Percentiles rank a stretch among this genome's conserved stretches.
Evolutionary conservation across 2,329 filamentous ascomycete species (phyloP).

Genomic region (Tolypocladium sp.): DNA sequence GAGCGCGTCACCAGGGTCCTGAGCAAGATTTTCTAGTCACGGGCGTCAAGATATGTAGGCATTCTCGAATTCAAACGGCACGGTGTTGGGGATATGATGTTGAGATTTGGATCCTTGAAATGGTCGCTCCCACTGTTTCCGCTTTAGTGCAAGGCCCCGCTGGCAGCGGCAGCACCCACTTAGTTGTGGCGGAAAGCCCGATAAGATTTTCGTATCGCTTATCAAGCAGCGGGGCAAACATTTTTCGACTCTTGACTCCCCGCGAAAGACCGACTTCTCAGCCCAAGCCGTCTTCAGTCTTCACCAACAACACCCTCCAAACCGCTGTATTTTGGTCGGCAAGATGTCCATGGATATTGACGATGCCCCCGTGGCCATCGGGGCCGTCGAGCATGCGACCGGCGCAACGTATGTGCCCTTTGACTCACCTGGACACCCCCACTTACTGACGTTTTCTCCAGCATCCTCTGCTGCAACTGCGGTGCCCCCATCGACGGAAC

Average conservation of each 20-base stretch:
- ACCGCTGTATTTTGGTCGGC: conserved; percentile 5
- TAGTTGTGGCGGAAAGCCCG: conserved; percentile 2
- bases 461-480: conserved; percentile 94
- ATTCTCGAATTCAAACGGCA: background rate
- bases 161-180: background rate
- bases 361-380: conserved; percentile 30
- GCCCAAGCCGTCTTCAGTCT: conserved; percentile 6
- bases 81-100: background rate
- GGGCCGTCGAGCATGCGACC: conserved; percentile 19
- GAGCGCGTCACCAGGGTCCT: conserved; percentile 51
- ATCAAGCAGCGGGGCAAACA: conserved; percentile 29
- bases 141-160: background rate
- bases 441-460: conserved; percentile 5
- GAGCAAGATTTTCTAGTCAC: conserved; percentile 53
- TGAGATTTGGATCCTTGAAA: background rate
- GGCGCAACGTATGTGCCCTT: conserved; percentile 29
- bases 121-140: background rate
- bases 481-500: conserved; percentile 93
- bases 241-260: conserved; percentile 13
- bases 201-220: conserved; percentile 21
- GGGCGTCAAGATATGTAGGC: conserved; percentile 1
- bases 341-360: conserved; percentile 36
- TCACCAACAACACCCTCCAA: conserved; percentile 7
- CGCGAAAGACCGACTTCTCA: conserved; percentile 10
- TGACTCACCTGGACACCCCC: background rate